Conservation (phyloP, 192 early-diverging fungal species). For the Backusella tarrabulga region DNA sequence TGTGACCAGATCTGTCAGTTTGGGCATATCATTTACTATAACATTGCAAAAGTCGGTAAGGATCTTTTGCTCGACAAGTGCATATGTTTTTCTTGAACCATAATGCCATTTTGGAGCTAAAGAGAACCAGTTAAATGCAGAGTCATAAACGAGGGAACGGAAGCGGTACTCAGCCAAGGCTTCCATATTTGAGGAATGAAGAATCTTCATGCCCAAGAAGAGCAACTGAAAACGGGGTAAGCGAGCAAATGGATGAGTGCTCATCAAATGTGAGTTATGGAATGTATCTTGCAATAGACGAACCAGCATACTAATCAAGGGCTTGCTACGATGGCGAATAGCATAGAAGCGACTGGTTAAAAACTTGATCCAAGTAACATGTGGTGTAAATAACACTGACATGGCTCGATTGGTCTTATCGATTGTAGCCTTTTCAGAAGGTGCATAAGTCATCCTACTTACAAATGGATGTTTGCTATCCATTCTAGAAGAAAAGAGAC, state of each 20-base stretch:
- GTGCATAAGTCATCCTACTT: slow-evolving; percentile 87
- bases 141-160: slow-evolving; percentile 59
- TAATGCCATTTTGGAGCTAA: slow-evolving; percentile 75
- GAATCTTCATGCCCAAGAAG: slow-evolving; percentile 71
- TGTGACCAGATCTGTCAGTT: slow-evolving; percentile 45
- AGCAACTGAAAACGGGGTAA: slow-evolving; percentile 78
- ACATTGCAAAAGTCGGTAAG: slow-evolving; percentile 60
- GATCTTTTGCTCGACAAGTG: slow-evolving; percentile 61
- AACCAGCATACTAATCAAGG: slow-evolving; percentile 70
- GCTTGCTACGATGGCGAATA: slow-evolving; percentile 68
- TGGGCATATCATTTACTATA: slow-evolving; percentile 59
- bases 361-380: slow-evolving; percentile 85
- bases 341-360: slow-evolving; percentile 80
- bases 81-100: slow-evolving; percentile 65
- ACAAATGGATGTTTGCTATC: slow-evolving; percentile 75
- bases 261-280: slow-evolving; percentile 38
- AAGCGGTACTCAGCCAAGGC: slow-evolving; percentile 62
- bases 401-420: slow-evolving; percentile 58
- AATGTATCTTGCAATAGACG: slow-evolving; percentile 79
- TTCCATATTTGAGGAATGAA: slow-evolving; percentile 62
- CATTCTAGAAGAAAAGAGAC: slow-evolving; percentile 69
- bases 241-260: slow-evolving; percentile 72
- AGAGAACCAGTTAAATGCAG: slow-evolving; percentile 83
- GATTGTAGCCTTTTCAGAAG: slow-evolving; percentile 73
- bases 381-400: slow-evolving; percentile 63